Base-by-base conservation (phyloP, 768 basidiomycete species). In the Kwoniella newhampshirensis region DNA sequence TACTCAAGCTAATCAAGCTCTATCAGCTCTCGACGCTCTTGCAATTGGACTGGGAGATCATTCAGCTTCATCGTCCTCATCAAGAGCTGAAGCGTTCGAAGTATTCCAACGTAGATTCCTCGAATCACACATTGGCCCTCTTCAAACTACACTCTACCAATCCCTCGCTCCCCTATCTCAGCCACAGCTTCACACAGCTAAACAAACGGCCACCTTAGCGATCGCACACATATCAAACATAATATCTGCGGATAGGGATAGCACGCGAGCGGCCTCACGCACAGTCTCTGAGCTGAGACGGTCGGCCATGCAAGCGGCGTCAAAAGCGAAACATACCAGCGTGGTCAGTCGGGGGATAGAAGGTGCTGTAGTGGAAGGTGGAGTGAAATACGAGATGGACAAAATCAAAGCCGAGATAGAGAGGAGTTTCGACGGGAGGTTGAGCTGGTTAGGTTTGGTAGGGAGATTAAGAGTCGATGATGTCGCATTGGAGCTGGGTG, bases 371-470 rank as follows among this genome's bases (percentile, higher is more conserved):
- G 42, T 67, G 25, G 49, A 66, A 58, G 60, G 69, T 17, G 58
- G 55, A 8, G 67, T 71, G n/a, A 36, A 62, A 21, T 28, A 62
- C 17, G 63, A 60, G 53, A 28, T 74, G 44, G 21, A 32, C 3
- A 41, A 32, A 15, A 40, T 40, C 1, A 46, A 58, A 26, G 4
- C 5, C 3, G 56, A 53, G 0, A 30, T 74, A 18, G 44, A 61
- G 28, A 32, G 47, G 4, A 48, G 50, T 4, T 60, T 70, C 21
- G 23, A 27, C 17, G 51, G 52, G 26, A 56, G 62, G 27, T 60
- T 65, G 44, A 66, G 45, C n/a, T 72, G 72, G 64, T 46, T 71
- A 13, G 53, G 52, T 1, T 59, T 71, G 5, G 39, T 68, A 7
- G 47, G 46, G 12, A 60, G 53, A 28, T 32, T 50, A 15, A 59